Evolutionary conservation across 2,329 filamentous ascomycete species (phyloP).

Genomic region (Neurospora crassa): DNA sequence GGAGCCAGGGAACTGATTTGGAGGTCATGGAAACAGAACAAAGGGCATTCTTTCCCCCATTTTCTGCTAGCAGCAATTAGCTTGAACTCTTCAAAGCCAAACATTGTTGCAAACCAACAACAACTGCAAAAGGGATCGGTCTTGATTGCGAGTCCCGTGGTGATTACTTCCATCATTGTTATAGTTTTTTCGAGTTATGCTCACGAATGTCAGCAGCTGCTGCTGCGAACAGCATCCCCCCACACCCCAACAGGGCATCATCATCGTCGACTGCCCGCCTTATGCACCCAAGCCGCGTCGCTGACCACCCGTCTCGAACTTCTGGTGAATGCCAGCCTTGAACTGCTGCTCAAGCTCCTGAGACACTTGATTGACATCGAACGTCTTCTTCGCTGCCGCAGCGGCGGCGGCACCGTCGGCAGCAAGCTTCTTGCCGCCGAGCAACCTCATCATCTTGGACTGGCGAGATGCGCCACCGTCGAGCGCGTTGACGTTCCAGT

Average conservation of each 20-base stretch:
- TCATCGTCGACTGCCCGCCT: slow-evolving; percentile 1
- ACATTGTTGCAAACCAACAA: not conserved
- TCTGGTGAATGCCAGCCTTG: slow-evolving; percentile 45
- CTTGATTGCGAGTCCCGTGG: not conserved
- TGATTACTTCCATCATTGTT: not conserved
- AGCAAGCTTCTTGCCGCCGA: slow-evolving; percentile 41
- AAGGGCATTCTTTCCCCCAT: not conserved
- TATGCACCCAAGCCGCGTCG: slow-evolving; percentile 44
- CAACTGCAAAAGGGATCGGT: not conserved
- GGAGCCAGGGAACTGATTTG: not conserved
- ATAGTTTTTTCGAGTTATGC: not conserved
- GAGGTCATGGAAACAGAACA: not conserved
- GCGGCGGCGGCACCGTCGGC: slow-evolving; percentile 15
- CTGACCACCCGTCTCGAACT: slow-evolving; percentile 40
- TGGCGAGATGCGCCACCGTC: slow-evolving; percentile 42
- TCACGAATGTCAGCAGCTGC: not conserved
- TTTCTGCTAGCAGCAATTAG: not conserved
- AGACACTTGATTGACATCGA: slow-evolving; percentile 32
- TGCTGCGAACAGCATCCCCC: not conserved
- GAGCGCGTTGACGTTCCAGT: slow-evolving; percentile 44
- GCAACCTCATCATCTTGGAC: slow-evolving; percentile 46
- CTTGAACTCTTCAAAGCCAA: not conserved
- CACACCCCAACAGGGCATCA: too few species aligned
- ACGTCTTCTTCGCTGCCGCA: slow-evolving; percentile 18
- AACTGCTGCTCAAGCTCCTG: slow-evolving; percentile 48